These are phyloP conservation scores for Chrysanthemum lavandulifolium DNA, from an alignment of 129 eudicot genomes.

Conservation along the genomic window DNA sequence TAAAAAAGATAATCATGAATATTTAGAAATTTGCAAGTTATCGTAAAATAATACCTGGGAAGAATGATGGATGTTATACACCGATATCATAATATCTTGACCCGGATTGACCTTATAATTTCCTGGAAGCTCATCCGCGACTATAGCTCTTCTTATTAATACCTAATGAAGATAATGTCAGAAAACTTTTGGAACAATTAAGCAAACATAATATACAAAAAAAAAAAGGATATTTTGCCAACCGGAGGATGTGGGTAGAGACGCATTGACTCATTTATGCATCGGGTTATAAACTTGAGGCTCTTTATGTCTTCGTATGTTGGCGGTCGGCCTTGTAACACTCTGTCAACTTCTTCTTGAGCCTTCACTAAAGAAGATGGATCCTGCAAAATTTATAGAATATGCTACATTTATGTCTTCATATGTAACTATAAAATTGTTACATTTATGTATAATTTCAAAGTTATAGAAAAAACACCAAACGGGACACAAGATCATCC, in stretches of 20 bases:
- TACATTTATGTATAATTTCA: too few relatives aligned
- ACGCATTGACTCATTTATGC: conserved; percentile 92
- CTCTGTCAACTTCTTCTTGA: conserved; percentile 86
- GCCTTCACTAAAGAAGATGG: conserved; percentile 71
- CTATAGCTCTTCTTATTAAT: conserved; percentile 85
- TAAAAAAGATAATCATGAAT: too few relatives aligned
- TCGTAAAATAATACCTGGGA: conserved; percentile 54
- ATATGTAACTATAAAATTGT: too few relatives aligned
- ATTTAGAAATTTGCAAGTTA: background rate
- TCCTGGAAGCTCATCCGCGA: conserved; percentile 81
- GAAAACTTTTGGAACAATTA: background rate
- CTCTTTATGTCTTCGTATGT: conserved; percentile 73
- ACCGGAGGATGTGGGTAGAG: conserved; percentile 98
- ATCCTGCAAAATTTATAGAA: conserved; percentile 38
- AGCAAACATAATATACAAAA: background rate
- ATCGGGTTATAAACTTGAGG: conserved; percentile 82
- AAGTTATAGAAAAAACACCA: background rate
- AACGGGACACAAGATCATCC: too few relatives aligned
- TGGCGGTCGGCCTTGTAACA: conserved; percentile 77
- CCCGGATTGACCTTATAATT: conserved; percentile 89
- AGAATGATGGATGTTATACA: conserved; percentile 94
- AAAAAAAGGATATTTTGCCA: conserved; percentile 23
- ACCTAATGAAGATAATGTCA: conserved; percentile 44
- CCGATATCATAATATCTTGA: conserved; percentile 98
- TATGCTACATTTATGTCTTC: too few relatives aligned